A percentile compares a stretch with the other conserved stretches of the same genome.
Evolutionary conservation across 139 green algal species (phyloP).

Genomic region (Chlorella vulgaris): DNA sequence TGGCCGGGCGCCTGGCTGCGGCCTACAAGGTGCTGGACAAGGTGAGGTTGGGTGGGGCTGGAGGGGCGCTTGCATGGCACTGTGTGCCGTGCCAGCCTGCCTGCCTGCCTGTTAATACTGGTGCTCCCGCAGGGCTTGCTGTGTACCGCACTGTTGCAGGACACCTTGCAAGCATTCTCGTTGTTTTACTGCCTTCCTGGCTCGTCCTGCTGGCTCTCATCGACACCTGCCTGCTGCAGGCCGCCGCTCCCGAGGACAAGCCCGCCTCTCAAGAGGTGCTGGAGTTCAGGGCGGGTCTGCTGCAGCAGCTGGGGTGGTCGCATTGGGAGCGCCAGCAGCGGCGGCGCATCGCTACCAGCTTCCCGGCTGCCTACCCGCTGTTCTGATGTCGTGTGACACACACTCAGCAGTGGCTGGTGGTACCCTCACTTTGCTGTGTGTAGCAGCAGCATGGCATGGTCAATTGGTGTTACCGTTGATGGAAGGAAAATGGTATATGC

Average conservation of each 20-base stretch:
- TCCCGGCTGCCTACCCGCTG: slow-evolving; percentile 53
- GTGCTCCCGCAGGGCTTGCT: no score
- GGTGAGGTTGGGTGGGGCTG: background rate
- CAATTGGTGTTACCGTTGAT: background rate
- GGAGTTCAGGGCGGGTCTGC: slow-evolving; percentile 49
- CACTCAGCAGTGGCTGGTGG: no score
- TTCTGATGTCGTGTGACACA: no score
- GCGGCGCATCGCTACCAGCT: slow-evolving; percentile 43
- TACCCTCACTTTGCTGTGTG: no score
- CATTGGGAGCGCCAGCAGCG: slow-evolving; percentile 61
- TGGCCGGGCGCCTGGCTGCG: slow-evolving; percentile 41
- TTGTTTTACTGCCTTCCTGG: background rate
- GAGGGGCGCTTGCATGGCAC: background rate
- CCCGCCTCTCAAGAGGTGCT: slow-evolving; percentile 43
- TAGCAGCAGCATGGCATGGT: background rate
- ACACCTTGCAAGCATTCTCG: background rate
- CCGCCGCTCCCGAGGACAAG: slow-evolving; percentile 47
- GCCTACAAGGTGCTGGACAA: slow-evolving; percentile 54
- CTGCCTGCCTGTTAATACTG: no score
- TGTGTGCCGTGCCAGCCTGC: background rate
- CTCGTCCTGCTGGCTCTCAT: background rate
- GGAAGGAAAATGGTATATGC: no score
- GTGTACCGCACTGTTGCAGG: background rate
- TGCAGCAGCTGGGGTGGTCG: slow-evolving; percentile 55
- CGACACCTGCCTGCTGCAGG: background rate